Percentiles rank a stretch among this genome's conserved stretches.
phyloP scores from a whole-genome alignment of 2,329 filamentous ascomycete species.

The Didymella pinodella region DNA sequence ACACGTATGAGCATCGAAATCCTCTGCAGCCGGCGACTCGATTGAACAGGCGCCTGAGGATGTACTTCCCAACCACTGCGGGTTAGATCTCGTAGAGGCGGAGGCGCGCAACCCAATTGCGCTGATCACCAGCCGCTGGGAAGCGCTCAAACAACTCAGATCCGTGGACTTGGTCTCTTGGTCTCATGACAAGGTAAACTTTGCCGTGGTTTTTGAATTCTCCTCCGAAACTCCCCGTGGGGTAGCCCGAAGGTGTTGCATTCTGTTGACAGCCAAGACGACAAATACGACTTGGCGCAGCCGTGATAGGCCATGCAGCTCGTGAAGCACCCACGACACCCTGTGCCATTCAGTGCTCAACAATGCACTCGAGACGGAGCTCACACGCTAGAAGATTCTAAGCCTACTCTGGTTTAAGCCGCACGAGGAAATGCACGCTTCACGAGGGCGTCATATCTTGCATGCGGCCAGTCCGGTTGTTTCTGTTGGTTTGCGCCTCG shows the following conservation, averaged over 20 bases:
- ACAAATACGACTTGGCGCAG: slow-evolving; percentile 23
- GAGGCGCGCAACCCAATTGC: slow-evolving; percentile 1
- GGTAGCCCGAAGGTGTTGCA: slow-evolving; percentile 16
- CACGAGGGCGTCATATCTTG: slow-evolving; percentile 12
- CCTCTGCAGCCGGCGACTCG: slow-evolving; percentile 4
- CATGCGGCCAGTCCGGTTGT: slow-evolving; percentile 21
- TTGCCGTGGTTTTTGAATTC: slow-evolving; percentile 5
- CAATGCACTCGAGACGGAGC: slow-evolving; percentile 30
- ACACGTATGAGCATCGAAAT: slow-evolving; percentile 8
- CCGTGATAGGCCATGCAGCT: slow-evolving; percentile 22
- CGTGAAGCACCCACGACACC: slow-evolving; percentile 2
- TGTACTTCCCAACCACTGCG: slow-evolving; percentile 6
- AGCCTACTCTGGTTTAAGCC: slow-evolving; percentile 10
- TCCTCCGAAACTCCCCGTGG: slow-evolving; percentile 28
- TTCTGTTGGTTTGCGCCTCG: too few relatives aligned
- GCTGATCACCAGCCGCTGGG: slow-evolving; percentile 7
- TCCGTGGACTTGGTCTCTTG: slow-evolving; percentile 15
- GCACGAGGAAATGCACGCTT: slow-evolving; percentile 15
- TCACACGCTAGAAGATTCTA: slow-evolving; percentile 21
- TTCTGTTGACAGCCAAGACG: slow-evolving; percentile 27
- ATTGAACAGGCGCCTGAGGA: slow-evolving; percentile 2
- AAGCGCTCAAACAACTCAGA: slow-evolving; percentile 12
- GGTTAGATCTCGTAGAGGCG: slow-evolving; percentile 3
- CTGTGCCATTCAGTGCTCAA: slow-evolving; percentile 13
- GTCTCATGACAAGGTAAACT: slow-evolving; percentile 4